Percentiles rank a stretch among this genome's conserved stretches.
Evolutionary conservation across 352 stramenopile species (phyloP).

Genomic region (Pythium biforme): DNA sequence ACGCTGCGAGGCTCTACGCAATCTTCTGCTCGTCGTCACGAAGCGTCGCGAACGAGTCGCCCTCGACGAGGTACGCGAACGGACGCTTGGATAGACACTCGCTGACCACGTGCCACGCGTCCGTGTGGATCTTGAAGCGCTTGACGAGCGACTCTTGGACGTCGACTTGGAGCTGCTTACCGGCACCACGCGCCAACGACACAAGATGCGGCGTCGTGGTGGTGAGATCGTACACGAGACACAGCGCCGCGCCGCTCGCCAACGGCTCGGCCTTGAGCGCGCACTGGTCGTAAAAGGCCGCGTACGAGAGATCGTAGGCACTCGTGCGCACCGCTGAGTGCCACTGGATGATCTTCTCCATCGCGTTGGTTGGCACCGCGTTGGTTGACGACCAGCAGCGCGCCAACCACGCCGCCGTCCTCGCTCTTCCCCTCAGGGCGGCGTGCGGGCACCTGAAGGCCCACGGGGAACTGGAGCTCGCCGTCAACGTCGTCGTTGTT

Average conservation of each 20-base stretch:
- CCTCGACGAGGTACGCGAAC: not conserved
- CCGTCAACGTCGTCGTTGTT: not conserved
- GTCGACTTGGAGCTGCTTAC: not conserved
- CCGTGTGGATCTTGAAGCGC: not conserved
- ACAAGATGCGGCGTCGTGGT: not conserved
- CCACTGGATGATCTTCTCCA: not conserved
- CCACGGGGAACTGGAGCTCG: not conserved
- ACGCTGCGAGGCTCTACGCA: not conserved
- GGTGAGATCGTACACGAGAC: not conserved
- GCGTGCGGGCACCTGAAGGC: no score
- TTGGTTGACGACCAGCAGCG: not conserved
- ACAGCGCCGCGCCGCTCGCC: not conserved
- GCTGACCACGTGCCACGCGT: not conserved
- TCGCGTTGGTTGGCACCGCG: not conserved
- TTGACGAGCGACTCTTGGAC: not conserved
- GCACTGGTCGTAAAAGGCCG: not conserved
- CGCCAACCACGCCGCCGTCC: slow-evolving; percentile 18
- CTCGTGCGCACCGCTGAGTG: not conserved
- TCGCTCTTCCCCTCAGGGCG: no score
- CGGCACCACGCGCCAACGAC: not conserved
- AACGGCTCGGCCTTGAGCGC: not conserved
- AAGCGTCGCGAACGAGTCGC: not conserved
- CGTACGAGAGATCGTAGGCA: not conserved
- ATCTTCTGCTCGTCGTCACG: not conserved
- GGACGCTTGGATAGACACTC: not conserved